Base-by-base conservation (phyloP, 805 yeast species). In the Barnettozyma vustinii region DNA sequence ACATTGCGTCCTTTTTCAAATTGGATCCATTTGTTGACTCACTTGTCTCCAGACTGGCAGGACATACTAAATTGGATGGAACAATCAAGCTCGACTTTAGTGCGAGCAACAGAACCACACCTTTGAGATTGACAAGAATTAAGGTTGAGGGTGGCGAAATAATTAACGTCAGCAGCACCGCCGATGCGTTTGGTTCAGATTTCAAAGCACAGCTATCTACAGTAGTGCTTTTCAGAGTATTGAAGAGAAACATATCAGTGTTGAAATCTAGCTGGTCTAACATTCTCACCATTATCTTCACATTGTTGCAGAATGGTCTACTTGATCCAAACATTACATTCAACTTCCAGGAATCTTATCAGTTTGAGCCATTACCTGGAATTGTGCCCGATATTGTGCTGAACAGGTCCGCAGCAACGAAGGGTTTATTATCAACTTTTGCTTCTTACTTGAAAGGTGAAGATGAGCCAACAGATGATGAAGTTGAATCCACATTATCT, bases 391-490 rank as follows among this genome's bases (percentile, higher is more conserved):
- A 80, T 37, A 79, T 79, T 56, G 75, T 82, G 9, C 77, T 88
- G 39, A 80, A 79, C 35, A 76, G 83, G 58, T 69, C 78, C 1
- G 80, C 80, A 44, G 82, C 84, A 1, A 77, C 81, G 35, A 86
- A 81, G 57, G 96, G 98, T 2, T 62, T 94, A n/a, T 78, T 94
- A 48, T 87, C 96, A 0, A 87, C 98, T 0, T 83, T 94, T 58
- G 90, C 97, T 1, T 88, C 96, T 0, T 92, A 90, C 60, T 76
- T 94, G 66, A 87, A 94, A 54, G 94, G 97, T 18, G 97, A 90
- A 59, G 95, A 88, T 47, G 98, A 92, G 64, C 99, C 99, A 12
- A 79, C 95, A 2, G 95, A 87, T 49, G 96, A 88, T 60, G 97
- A 92, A 57, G 84, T 94, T 44, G 96, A 90, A 54, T 78, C 87